Conservation (phyloP, 495 filamentous ascomycete genomes). For the Immersiella caudata region DNA sequence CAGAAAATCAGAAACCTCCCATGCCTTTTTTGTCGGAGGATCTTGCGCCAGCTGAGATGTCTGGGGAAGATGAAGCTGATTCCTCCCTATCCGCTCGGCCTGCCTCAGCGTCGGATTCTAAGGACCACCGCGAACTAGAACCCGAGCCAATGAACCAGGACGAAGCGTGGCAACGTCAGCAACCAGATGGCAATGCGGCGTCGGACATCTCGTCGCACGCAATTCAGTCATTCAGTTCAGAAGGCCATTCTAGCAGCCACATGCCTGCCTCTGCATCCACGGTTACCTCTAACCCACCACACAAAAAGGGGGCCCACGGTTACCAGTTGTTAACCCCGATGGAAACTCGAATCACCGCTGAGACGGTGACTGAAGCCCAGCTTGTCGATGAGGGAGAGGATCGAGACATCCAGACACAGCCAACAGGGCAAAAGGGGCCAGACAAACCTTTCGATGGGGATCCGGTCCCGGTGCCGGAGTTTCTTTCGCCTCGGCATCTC, state of each 20-base stretch:
- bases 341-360: conserved; percentile 16
- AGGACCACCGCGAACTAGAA: no score
- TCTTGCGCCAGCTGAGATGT: not conserved
- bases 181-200: not conserved
- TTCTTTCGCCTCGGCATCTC: no score
- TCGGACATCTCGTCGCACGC: not conserved
- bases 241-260: not conserved
- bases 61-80: not conserved
- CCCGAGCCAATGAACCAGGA: not conserved
- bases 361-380: conserved; percentile 5
- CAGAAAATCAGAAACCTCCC: not conserved
- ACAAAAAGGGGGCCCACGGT: not conserved
- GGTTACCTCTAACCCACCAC: not conserved
- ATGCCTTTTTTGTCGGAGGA: not conserved
- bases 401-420: not conserved
- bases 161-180: not conserved
- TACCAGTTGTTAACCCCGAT: conserved; percentile 16
- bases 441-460: not conserved
- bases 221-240: not conserved
- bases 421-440: not conserved
- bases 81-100: not conserved
- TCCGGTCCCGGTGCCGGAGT: not conserved
- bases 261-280: not conserved
- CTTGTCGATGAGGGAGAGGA: conserved; percentile 1
- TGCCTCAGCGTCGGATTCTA: not conserved